A percentile compares a stretch with the other conserved stretches of the same genome.
These are phyloP conservation scores for Glycine soja DNA, from an alignment of 306 rosid genomes.

Conservation along the genomic window DNA sequence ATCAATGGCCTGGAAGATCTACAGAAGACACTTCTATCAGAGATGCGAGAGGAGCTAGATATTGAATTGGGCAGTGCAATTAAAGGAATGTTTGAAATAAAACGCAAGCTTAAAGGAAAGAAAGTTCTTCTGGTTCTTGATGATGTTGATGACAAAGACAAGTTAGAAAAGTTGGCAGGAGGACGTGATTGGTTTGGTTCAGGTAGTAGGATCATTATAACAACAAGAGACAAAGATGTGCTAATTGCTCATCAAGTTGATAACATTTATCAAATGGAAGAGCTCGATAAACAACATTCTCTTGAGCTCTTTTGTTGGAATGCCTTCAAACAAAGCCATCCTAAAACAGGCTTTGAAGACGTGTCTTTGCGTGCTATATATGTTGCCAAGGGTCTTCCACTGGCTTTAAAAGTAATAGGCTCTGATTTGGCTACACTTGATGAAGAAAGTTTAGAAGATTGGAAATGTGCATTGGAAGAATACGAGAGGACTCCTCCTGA, in stretches of 20 bases:
- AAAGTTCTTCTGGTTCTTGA: constrained; percentile 45
- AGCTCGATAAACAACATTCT: neutral
- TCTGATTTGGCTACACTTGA: neutral
- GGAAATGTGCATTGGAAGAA: neutral
- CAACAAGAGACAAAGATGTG: constrained; percentile 39
- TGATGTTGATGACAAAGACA: constrained; percentile 11
- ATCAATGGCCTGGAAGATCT: constrained; percentile 13
- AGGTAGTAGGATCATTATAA: constrained; percentile 31
- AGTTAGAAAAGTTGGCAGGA: constrained; percentile 31
- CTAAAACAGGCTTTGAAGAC: no score
- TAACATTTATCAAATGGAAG: constrained; percentile 15
- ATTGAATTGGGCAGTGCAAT: neutral
- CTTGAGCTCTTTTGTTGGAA: constrained; percentile 26
- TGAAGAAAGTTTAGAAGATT: neutral
- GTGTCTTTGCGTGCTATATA: neutral
- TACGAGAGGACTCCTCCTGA: neutral
- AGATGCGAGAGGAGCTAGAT: neutral
- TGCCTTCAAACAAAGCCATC: constrained; percentile 1
- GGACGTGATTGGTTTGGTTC: constrained; percentile 38
- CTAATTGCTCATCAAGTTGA: neutral
- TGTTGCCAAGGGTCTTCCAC: constrained; percentile 24
- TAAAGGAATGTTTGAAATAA: constrained; percentile 21
- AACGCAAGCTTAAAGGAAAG: neutral
- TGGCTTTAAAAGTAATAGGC: constrained; percentile 31
- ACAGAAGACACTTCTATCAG: constrained; percentile 5